These are phyloP conservation scores for Cyclotella distinguenda DNA, from an alignment of 108 stramenopile species.

Conservation along the genomic window DNA sequence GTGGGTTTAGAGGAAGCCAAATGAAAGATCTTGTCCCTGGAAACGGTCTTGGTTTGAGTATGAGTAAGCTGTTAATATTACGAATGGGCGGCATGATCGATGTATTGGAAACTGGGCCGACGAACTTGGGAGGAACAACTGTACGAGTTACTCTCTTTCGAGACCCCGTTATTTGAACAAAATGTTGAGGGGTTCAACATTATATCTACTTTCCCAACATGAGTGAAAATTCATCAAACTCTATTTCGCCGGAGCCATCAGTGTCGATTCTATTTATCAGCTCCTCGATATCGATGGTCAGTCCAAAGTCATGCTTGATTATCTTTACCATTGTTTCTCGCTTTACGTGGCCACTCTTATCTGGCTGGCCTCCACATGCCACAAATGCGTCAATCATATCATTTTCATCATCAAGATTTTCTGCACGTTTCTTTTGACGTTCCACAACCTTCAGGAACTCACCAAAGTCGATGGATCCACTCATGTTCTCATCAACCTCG, in stretches of 20 bases:
- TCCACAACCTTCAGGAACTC: conserved; percentile 93
- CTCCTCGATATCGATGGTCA: conserved; percentile 86
- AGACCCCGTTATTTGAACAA: conserved; percentile 13
- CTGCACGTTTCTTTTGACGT: conserved; percentile 84
- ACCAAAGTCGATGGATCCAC: conserved; percentile 87
- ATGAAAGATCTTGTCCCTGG: conserved; percentile 51
- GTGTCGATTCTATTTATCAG: conserved; percentile 78
- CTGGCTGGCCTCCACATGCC: conserved; percentile 78
- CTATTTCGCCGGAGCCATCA: conserved; percentile 82
- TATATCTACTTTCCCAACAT: conserved; percentile 49
- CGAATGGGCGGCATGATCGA: conserved; percentile 73
- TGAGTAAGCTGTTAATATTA: conserved; percentile 53
- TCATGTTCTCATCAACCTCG: conserved; percentile 91
- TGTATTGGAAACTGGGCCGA: conserved; percentile 46
- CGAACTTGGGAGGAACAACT: conserved; percentile 34
- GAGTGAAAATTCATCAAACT: conserved; percentile 82
- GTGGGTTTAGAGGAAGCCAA: conserved; percentile 62
- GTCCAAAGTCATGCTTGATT: conserved; percentile 82
- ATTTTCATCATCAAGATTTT: conserved; percentile 79
- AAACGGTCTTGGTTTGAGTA: conserved; percentile 72
- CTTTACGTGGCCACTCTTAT: conserved; percentile 64
- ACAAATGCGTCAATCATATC: conserved; percentile 93
- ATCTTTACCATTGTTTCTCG: conserved; percentile 80
- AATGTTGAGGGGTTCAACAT: not conserved
- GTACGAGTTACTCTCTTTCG: conserved; percentile 41